Conservation (phyloP, 192 early-diverging fungal species). For the Backusella liffmaniae region DNA sequence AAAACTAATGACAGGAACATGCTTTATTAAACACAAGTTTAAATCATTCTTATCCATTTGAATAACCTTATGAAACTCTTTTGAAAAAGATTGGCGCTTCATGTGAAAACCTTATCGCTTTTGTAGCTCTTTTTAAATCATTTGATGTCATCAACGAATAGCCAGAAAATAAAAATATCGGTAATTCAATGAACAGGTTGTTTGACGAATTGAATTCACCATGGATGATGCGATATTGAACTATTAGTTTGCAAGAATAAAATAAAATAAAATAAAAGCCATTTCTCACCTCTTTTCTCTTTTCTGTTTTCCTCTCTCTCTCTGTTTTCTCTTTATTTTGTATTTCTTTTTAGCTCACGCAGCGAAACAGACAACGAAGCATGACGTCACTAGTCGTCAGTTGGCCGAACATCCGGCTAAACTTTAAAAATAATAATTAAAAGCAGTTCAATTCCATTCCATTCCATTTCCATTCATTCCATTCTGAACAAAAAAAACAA, state of each 20-base stretch:
- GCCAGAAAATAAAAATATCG: background rate
- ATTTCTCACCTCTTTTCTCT: background rate
- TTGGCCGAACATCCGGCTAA: background rate
- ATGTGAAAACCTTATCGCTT: background rate
- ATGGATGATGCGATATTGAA: slow-evolving; percentile 1
- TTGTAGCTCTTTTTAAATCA: background rate
- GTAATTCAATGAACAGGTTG: background rate
- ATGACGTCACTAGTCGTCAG: background rate
- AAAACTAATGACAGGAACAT: too few relatives aligned
- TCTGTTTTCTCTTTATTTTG: background rate
- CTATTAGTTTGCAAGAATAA: background rate
- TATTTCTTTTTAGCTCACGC: background rate
- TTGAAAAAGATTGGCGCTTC: background rate
- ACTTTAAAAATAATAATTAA: background rate
- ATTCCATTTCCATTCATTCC: background rate
- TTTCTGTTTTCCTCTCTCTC: background rate
- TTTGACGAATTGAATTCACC: background rate
- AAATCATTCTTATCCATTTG: background rate
- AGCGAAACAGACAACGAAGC: background rate
- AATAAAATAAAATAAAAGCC: background rate
- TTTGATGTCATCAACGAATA: background rate
- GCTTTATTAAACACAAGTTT: background rate
- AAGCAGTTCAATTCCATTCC: background rate
- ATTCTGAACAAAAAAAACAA: background rate
- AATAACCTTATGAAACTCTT: background rate